A percentile compares a stretch with the other conserved stretches of the same genome.
Evolutionary conservation across 768 basidiomycete genomes (phyloP).

Genomic region (Cystofilobasidium macerans): DNA sequence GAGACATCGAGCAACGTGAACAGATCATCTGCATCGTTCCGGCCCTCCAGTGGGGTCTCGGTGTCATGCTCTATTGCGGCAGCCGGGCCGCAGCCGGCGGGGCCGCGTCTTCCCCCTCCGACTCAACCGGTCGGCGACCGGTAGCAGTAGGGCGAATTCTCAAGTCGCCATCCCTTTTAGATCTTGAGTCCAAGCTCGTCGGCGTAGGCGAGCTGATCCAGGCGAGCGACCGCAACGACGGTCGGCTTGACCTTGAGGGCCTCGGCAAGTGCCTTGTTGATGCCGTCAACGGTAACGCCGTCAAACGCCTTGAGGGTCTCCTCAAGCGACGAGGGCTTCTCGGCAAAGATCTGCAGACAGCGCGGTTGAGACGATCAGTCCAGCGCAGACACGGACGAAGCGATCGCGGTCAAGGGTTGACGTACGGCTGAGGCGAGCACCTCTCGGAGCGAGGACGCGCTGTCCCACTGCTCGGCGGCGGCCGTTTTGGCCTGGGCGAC

Average conservation of each 20-base stretch:
- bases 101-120: no score
- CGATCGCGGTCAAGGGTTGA: constrained; percentile 16
- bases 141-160: no score
- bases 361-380: neutral
- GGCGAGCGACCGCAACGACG: constrained; percentile 73
- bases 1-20: no score
- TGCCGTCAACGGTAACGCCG: constrained; percentile 52
- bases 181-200: constrained; percentile 5
- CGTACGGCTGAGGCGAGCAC: constrained; percentile 56
- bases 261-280: constrained; percentile 59
- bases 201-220: constrained; percentile 63
- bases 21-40: no score
- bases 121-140: no score
- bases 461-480: constrained; percentile 59
- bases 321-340: constrained; percentile 50
- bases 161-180: no score
- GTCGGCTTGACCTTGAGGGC: constrained; percentile 71
- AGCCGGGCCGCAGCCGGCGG: no score
- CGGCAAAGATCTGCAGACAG: constrained; percentile 50
- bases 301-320: constrained; percentile 58
- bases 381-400: neutral
- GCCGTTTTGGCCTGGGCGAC: constrained; percentile 79
- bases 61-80: no score
- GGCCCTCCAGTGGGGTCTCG: no score
- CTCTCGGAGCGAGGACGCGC: constrained; percentile 53